Conservation (phyloP, 2,329 filamentous ascomycete species). For the Nothomitra cinnamomea region DNA sequence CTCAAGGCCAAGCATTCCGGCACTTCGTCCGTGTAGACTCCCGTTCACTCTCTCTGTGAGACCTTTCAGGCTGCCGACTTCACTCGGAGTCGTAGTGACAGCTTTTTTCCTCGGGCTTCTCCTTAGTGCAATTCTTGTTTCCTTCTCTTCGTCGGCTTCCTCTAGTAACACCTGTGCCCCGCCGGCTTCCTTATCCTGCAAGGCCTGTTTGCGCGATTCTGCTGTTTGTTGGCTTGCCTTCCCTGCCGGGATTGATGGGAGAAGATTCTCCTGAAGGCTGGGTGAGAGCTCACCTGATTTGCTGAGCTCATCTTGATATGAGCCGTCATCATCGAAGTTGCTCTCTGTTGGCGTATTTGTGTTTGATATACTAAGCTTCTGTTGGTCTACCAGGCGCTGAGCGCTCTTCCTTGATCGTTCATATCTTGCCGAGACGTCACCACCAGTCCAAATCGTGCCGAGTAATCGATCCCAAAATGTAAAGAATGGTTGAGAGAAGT, state of each 20-base stretch:
- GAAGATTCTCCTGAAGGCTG: not conserved
- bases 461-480: constrained; percentile 83
- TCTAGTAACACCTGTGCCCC: constrained; percentile 22
- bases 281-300: constrained; percentile 8
- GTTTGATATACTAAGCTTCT: constrained; percentile 18
- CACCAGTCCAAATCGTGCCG: constrained; percentile 68
- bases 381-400: constrained; percentile 37
- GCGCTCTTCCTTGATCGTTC: constrained; percentile 37
- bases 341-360: constrained; percentile 14
- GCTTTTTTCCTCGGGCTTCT: constrained; percentile 15
- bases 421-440: constrained; percentile 39
- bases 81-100: constrained; percentile 14
- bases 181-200: constrained; percentile 21
- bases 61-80: constrained; percentile 14
- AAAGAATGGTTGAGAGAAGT: constrained; percentile 84
- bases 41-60: constrained; percentile 17
- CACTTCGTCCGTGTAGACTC: constrained; percentile 14
- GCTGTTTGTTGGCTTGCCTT: constrained; percentile 24
- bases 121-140: constrained; percentile 12
- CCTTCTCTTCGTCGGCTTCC: constrained; percentile 24
- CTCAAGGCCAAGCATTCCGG: constrained; percentile 14
- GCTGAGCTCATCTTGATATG: constrained; percentile 15
- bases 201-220: constrained; percentile 23
- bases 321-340: constrained; percentile 9
- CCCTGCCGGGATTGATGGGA: constrained; percentile 16